Evolutionary conservation across 306 rosid genomes (phyloP).

Genomic region (Bauhinia variegata): DNA sequence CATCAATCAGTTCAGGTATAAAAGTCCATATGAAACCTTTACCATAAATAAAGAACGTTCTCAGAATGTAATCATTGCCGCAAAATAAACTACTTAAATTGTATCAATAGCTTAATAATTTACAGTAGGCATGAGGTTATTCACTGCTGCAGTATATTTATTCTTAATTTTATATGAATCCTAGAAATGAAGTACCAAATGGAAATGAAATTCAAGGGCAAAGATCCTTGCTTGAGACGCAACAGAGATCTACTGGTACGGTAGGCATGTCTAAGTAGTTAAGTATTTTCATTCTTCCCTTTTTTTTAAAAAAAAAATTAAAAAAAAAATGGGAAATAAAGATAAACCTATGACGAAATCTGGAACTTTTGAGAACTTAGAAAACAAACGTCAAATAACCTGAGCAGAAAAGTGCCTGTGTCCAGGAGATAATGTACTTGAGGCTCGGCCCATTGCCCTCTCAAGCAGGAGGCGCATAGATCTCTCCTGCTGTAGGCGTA

Average conservation of each 20-base stretch:
- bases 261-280: neutral
- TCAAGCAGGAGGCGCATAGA: slow-evolving; percentile 83
- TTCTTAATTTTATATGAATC: neutral
- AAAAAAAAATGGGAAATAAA: neutral
- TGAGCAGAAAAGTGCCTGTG: slow-evolving; percentile 88
- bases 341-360: neutral
- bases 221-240: neutral
- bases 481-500: slow-evolving; percentile 76
- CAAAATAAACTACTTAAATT: neutral
- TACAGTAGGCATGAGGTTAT: neutral
- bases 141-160: neutral
- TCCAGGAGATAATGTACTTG: slow-evolving; percentile 93
- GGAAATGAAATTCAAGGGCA: no score
- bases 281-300: neutral
- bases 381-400: slow-evolving; percentile 46
- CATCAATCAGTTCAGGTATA: slow-evolving; percentile 5
- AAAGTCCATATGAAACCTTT: neutral
- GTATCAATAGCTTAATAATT: neutral
- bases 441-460: slow-evolving; percentile 89
- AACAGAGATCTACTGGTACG: neutral
- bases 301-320: no score
- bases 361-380: slow-evolving; percentile 7
- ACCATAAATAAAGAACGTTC: neutral
- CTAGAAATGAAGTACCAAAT: neutral
- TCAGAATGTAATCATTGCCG: neutral